Base-by-base conservation (phyloP, 768 basidiomycete species). In the Lactarius pseudohatsudake region DNA sequence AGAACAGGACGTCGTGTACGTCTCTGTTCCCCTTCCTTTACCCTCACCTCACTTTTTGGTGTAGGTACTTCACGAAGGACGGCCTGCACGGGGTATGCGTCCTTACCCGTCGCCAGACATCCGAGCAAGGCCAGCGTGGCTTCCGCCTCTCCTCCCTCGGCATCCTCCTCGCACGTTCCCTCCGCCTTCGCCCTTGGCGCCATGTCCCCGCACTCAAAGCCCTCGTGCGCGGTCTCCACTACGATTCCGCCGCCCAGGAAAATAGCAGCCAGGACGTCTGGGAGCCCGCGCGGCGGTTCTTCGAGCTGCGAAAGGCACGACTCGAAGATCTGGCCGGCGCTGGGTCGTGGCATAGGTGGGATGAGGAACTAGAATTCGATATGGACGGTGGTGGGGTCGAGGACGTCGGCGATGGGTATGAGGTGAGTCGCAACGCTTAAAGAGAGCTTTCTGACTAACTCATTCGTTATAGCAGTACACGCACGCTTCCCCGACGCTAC, bases 1-100 rank as follows among this genome's bases (percentile, higher is more conserved):
- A 28, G 91, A 92, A 70, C 81, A 83, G 41, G 92, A 94, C 72
- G 86, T 91, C 30, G 83, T 94, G 90, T 93, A 75, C 72, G 88
- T 78, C 30, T 45, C 26, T 15, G 50, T 60, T 41, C 53, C 54
- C 61, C 43, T 22, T 47, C 59, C 36, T 28, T 28, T 28, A 28
- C 28, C 28, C 28, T 28, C 28, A 3, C 28, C 28, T 28, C 28
- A 28, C 28, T 28, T 28, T 3, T 28, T 3, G 28, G 28, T 28
- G 3, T 28, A 28, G 28, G 28, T 28, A 28, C 28, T 28, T 28
- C 28, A 28, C 28, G 28, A 28, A 28, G 28, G 28, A 28, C 28
- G 28, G 28, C 28, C 28, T 28, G 28, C 28, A 3, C 28, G 28
- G 28, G 2, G 28, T 28, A 28, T 28, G 28, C 28, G 28, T 28